A percentile compares a stretch with the other conserved stretches of the same genome.
These are phyloP conservation scores for Pulveroboletus frians DNA, from an alignment of 768 basidiomycete genomes.

Conservation along the genomic window DNA sequence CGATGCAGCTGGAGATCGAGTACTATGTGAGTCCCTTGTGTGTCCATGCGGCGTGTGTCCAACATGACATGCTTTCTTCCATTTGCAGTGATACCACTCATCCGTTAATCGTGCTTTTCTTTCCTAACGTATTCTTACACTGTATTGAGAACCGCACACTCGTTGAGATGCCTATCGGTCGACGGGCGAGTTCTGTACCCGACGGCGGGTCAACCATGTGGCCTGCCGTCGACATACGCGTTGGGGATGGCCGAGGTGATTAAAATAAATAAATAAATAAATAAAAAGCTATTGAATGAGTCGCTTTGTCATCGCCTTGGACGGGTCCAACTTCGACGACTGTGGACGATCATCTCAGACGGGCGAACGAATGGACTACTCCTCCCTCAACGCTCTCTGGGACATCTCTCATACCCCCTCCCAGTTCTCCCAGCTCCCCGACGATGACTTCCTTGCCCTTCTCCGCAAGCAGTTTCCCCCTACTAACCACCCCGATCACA, in stretches of 20 bases:
- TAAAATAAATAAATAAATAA: slow-evolving; percentile 2
- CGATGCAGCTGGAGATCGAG: slow-evolving; percentile 82
- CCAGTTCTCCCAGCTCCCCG: slow-evolving; percentile 57
- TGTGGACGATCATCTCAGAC: not conserved
- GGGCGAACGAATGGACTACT: slow-evolving; percentile 28
- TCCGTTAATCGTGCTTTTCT: not conserved
- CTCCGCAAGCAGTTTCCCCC: slow-evolving; percentile 70
- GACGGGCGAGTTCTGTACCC: not conserved
- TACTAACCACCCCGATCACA: slow-evolving; percentile 29
- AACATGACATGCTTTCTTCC: not conserved
- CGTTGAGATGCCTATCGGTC: not conserved
- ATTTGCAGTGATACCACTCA: slow-evolving; percentile 17
- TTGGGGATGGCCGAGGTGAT: not conserved
- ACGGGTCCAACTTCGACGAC: not conserved
- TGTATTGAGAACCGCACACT: not conserved
- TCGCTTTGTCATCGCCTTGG: slow-evolving; percentile 5
- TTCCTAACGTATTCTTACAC: not conserved
- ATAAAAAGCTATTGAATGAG: not conserved
- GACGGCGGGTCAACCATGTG: not conserved
- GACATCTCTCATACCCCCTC: slow-evolving; percentile 55
- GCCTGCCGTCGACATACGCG: slow-evolving; percentile 13
- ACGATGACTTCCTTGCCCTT: slow-evolving; percentile 73
- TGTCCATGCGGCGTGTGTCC: not conserved
- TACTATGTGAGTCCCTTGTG: slow-evolving; percentile 64
- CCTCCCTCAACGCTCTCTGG: slow-evolving; percentile 54